phyloP scores from a whole-genome alignment of 352 stramenopile species.

The Phytophthora litchii region DNA sequence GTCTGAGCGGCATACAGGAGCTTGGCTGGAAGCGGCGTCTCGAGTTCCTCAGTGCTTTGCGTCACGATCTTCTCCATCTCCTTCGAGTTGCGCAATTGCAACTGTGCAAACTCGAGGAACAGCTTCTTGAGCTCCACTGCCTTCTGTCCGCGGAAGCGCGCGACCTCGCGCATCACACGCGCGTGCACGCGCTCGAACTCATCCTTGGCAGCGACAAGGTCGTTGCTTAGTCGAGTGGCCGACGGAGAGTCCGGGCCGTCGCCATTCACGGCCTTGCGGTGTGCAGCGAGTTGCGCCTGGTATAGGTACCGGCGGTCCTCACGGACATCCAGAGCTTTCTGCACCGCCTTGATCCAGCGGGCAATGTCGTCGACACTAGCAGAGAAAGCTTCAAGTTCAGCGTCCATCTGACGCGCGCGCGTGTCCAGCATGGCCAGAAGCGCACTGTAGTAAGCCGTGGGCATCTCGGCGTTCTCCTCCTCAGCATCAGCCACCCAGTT shows the following conservation, averaged over 20 bases:
- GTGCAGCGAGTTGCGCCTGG: conserved; percentile 73
- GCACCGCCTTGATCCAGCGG: conserved; percentile 76
- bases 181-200: conserved; percentile 80
- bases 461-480: conserved; percentile 65
- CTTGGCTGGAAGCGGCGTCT: conserved; percentile 47
- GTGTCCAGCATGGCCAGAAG: conserved; percentile 73
- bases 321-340: conserved; percentile 71
- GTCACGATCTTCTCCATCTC: conserved; percentile 59
- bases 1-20: conserved; percentile 46
- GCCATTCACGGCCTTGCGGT: conserved; percentile 34
- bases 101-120: conserved; percentile 72
- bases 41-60: conserved; percentile 50
- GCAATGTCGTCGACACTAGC: conserved; percentile 71
- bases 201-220: conserved; percentile 67
- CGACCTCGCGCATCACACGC: conserved; percentile 78
- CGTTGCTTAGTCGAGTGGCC: conserved; percentile 42
- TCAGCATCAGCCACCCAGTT: conserved; percentile 72
- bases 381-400: conserved; percentile 70
- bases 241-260: conserved; percentile 37
- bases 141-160: conserved; percentile 78
- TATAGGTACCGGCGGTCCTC: conserved; percentile 83
- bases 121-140: conserved; percentile 71
- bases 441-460: conserved; percentile 67
- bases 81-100: conserved; percentile 56
- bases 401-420: conserved; percentile 75